Percentiles rank a stretch among this genome's conserved stretches.
Conservation (phyloP, 306 rosid species). For the Quercus rubra region DNA sequence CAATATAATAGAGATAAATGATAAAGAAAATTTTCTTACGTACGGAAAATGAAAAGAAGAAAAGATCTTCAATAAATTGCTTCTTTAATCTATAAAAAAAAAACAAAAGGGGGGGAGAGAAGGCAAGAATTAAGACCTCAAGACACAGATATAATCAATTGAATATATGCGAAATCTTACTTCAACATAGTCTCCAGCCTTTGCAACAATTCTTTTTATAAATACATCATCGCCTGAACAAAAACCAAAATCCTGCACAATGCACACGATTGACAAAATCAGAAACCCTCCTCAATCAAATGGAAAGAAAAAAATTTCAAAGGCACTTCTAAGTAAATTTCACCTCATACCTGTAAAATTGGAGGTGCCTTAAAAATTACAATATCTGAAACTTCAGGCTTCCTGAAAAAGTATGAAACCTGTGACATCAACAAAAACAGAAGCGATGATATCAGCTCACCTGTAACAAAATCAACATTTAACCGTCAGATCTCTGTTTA, state of each 20-base stretch:
- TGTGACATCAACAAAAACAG: conserved; percentile 28
- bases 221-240: conserved; percentile 69
- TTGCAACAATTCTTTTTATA: conserved; percentile 88
- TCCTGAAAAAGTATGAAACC: conserved; percentile 83
- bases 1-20: conserved; percentile 15
- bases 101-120: background rate
- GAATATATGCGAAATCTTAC: conserved; percentile 32
- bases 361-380: conserved; percentile 89
- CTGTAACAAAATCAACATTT: background rate
- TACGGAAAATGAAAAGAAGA: background rate
- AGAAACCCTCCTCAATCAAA: background rate
- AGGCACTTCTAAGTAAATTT: background rate
- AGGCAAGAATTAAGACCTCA: background rate
- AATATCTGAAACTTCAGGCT: conserved; percentile 88
- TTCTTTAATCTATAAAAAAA: no score
- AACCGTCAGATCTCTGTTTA: background rate
- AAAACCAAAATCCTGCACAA: conserved; percentile 61
- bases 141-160: background rate
- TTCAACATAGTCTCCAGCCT: conserved; percentile 85
- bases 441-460: conserved; percentile 4
- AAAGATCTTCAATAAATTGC: background rate
- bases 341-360: conserved; percentile 53
- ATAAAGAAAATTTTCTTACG: background rate
- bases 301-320: conserved; percentile 1
- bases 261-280: conserved; percentile 3